Conservation (phyloP, 345 rosid species). For the Eucalyptus sp. region DNA sequence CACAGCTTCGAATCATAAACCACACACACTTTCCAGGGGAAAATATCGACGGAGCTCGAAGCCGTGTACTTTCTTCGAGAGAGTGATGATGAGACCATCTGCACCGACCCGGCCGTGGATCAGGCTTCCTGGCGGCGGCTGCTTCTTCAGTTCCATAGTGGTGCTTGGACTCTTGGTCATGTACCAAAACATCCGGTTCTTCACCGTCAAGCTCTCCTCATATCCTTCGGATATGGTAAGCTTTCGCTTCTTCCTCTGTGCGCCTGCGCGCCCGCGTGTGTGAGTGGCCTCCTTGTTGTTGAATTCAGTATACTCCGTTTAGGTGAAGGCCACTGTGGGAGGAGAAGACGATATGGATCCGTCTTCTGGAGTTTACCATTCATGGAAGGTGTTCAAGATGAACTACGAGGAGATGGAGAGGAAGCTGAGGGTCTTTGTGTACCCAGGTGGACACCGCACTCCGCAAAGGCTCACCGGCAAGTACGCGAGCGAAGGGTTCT, state of each 20-base stretch:
- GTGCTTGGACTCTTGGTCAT: neutral
- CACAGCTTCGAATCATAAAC: neutral
- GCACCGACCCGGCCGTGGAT: neutral
- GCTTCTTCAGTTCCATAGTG: neutral
- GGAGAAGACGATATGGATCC: neutral
- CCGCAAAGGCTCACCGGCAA: neutral
- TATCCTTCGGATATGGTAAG: neutral
- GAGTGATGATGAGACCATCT: neutral
- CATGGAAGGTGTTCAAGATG: neutral
- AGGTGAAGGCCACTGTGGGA: neutral
- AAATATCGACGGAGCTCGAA: neutral
- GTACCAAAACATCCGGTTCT: neutral
- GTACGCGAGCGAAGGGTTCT: neutral
- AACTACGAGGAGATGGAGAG: neutral
- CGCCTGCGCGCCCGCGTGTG: rapidly evolving
- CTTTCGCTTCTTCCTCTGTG: neutral
- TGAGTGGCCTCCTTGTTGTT: neutral
- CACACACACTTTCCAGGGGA: neutral
- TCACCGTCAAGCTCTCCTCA: neutral
- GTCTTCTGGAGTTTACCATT: neutral
- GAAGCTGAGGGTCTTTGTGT: neutral
- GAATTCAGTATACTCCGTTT: neutral
- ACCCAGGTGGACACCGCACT: neutral
- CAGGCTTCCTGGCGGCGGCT: neutral
- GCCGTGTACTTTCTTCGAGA: neutral